These are phyloP conservation scores for Vararia minispora DNA, from an alignment of 768 basidiomycete species.

Conservation along the genomic window DNA sequence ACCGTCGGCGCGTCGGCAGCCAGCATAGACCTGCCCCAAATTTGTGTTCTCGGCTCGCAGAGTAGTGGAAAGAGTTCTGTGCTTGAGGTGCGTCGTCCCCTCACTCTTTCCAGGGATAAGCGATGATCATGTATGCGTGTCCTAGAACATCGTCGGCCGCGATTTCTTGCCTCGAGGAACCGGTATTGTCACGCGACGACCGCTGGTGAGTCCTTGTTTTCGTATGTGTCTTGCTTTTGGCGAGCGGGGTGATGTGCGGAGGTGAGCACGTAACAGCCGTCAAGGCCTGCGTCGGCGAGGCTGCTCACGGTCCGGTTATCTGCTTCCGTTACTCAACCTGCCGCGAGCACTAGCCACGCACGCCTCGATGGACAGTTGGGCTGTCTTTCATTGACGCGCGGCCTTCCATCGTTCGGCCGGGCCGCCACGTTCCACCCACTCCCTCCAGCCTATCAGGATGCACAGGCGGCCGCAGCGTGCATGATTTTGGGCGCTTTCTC, in stretches of 20 bases:
- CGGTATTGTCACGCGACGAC: slow-evolving; percentile 96
- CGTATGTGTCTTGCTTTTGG: not conserved
- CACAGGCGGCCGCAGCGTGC: too few relatives aligned
- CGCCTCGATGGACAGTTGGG: too few relatives aligned
- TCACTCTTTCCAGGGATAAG: not conserved
- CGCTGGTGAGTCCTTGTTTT: slow-evolving; percentile 50
- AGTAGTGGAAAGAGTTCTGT: slow-evolving; percentile 93
- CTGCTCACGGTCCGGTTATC: too few relatives aligned
- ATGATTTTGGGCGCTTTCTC: too few relatives aligned
- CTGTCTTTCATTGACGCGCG: too few relatives aligned
- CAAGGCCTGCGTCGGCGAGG: too few relatives aligned
- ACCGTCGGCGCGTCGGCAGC: slow-evolving; percentile 70
- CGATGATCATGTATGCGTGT: not conserved
- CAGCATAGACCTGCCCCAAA: slow-evolving; percentile 84
- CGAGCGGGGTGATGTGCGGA: not conserved
- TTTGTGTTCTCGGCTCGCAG: slow-evolving; percentile 85
- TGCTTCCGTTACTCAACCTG: too few relatives aligned
- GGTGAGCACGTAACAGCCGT: too few relatives aligned
- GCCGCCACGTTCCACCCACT: too few relatives aligned
- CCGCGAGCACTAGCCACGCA: too few relatives aligned
- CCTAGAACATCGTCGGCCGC: slow-evolving; percentile 91
- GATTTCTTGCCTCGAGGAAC: slow-evolving; percentile 99
- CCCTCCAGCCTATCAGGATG: too few relatives aligned
- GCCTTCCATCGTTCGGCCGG: too few relatives aligned
- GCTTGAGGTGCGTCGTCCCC: slow-evolving; percentile 52